Evolutionary conservation across 352 stramenopile genomes (phyloP).

Genomic region (Pythium guiyangense): DNA sequence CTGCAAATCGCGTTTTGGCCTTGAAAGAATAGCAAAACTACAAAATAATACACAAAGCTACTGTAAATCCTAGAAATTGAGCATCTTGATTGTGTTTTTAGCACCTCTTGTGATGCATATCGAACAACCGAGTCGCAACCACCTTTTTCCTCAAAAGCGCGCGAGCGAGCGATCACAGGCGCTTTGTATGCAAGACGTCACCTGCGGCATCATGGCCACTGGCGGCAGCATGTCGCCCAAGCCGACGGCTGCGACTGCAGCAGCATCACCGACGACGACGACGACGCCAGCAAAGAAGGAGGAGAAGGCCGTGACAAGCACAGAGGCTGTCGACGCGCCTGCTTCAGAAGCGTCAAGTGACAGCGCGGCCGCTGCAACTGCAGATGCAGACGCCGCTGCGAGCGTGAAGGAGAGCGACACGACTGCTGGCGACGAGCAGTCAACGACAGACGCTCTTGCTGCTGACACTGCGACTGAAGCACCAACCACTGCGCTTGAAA

Average conservation of each 20-base stretch:
- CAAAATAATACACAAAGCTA: no score
- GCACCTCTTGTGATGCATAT: no score
- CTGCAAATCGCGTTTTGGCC: no score
- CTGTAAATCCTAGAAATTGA: no score
- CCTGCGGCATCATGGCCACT: neutral
- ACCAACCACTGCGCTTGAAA: neutral
- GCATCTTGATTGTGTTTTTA: no score
- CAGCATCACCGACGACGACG: neutral
- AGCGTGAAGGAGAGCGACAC: neutral
- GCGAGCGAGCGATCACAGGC: neutral
- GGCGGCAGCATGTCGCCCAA: neutral
- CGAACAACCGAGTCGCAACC: no score
- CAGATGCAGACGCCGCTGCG: neutral
- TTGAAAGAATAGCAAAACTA: no score
- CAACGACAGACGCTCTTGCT: neutral
- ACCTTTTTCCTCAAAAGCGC: neutral
- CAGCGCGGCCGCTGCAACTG: neutral
- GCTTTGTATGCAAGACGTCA: neutral
- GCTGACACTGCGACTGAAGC: neutral
- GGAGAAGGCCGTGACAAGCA: neutral
- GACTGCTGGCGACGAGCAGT: neutral
- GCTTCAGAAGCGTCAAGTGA: neutral
- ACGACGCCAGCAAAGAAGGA: neutral
- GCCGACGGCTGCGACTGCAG: no score
- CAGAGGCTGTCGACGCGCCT: no score